Conservation (phyloP, 805 yeast genomes). For the Lipomyces japonicus region DNA sequence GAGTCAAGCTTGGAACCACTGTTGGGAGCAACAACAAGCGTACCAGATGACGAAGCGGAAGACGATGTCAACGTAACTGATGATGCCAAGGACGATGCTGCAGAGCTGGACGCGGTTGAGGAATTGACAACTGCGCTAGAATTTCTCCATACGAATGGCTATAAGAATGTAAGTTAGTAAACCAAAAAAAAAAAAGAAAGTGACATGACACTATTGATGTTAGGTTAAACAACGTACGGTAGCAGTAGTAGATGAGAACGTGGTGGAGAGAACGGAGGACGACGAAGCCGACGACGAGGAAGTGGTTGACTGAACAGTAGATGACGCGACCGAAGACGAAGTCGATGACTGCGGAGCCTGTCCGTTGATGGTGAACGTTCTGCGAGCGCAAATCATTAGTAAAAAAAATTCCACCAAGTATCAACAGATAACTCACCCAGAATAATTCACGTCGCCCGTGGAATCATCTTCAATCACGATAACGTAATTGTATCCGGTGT, state of each 20-base stretch:
- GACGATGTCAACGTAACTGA: background rate
- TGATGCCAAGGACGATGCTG: background rate
- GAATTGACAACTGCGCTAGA: background rate
- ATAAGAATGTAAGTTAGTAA: background rate
- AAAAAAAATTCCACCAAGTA: background rate
- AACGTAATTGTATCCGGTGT: constrained; percentile 37
- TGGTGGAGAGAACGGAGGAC: background rate
- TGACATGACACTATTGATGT: background rate
- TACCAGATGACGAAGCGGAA: background rate
- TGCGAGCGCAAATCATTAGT: background rate
- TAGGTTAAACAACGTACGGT: background rate
- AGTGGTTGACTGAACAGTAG: constrained; percentile 1
- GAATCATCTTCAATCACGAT: constrained; percentile 36
- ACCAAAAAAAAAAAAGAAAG: background rate
- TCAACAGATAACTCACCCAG: constrained; percentile 32
- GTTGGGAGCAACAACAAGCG: background rate
- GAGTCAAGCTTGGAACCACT: background rate
- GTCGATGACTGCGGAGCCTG: background rate
- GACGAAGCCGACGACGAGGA: background rate
- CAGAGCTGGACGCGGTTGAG: background rate
- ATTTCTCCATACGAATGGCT: background rate
- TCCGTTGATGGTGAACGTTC: constrained; percentile 17
- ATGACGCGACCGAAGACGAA: background rate
- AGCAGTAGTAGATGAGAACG: background rate
- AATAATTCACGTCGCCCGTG: constrained; percentile 38